Evolutionary conservation across 208 protist genomes (phyloP).

Genomic region (Trypanosoma cruzi): DNA sequence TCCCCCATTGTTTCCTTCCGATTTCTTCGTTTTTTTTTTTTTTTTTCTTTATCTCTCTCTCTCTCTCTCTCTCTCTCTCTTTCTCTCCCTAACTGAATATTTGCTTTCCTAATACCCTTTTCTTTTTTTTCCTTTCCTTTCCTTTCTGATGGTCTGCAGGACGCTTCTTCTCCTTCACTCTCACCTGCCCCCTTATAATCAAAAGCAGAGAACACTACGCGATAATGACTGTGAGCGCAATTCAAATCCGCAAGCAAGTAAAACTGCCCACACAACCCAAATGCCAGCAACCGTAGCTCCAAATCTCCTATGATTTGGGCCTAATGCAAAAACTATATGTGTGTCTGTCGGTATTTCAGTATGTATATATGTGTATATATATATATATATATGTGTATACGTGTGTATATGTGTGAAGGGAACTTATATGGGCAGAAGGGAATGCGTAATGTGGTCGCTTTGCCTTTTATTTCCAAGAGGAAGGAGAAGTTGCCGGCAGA

Average conservation of each 20-base stretch:
- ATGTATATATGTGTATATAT: no score
- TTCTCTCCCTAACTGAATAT: no score
- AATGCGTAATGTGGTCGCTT: background rate
- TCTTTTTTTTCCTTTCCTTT: no score
- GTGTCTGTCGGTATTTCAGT: no score
- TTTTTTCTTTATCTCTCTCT: no score
- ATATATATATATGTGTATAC: background rate
- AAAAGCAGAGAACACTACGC: background rate
- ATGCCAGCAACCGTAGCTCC: background rate
- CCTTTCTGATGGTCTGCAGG: no score
- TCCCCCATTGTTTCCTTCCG: conserved; percentile 25
- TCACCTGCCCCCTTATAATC: background rate
- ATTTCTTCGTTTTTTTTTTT: no score
- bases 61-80: no score
- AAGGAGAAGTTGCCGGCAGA: background rate
- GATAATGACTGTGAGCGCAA: background rate
- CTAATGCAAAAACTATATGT: no score
- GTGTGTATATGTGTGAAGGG: no score
- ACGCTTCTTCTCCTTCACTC: background rate
- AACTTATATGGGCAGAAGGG: no score
- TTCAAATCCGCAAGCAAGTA: background rate
- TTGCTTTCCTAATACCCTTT: background rate
- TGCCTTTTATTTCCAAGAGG: background rate
- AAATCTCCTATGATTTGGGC: background rate
- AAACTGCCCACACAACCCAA: background rate